Conservation (phyloP, 495 filamentous ascomycete species). For the Hypoxylon rickii region DNA sequence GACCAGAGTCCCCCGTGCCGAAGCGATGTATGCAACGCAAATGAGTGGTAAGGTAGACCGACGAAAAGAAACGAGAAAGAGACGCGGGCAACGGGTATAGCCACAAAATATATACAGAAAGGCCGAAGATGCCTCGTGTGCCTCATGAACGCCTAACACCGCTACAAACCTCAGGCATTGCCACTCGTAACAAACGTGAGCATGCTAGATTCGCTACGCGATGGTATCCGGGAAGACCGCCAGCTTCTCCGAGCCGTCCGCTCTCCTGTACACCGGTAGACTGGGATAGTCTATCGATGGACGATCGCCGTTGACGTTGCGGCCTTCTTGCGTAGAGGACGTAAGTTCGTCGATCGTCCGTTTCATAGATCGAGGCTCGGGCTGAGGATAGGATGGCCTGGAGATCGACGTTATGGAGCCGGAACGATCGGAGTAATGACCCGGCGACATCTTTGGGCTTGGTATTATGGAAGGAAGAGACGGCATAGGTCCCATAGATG, state of each 20-base stretch:
- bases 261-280: slow-evolving; percentile 30
- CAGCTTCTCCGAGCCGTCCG: slow-evolving; percentile 30
- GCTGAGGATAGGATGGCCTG: slow-evolving; percentile 28
- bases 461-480: slow-evolving; percentile 26
- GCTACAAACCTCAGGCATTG: slow-evolving; percentile 11
- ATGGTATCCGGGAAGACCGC: slow-evolving; percentile 22
- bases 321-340: slow-evolving; percentile 31
- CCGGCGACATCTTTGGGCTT: slow-evolving; percentile 27
- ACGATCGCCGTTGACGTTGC: slow-evolving; percentile 34
- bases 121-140: slow-evolving; percentile 9
- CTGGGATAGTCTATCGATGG: slow-evolving; percentile 29
- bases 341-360: slow-evolving; percentile 38
- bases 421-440: slow-evolving; percentile 26
- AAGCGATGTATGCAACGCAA: slow-evolving; percentile 17
- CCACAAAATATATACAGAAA: slow-evolving; percentile 27
- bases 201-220: slow-evolving; percentile 25
- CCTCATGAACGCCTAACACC: slow-evolving; percentile 24
- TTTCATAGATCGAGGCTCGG: slow-evolving; percentile 33
- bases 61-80: slow-evolving; percentile 5
- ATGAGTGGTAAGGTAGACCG: slow-evolving; percentile 8
- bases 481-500: slow-evolving; percentile 29
- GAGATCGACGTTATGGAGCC: slow-evolving; percentile 28
- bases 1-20: slow-evolving; percentile 6
- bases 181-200: slow-evolving; percentile 26
- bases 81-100: background rate